Base-by-base conservation (phyloP, 164 flowering plant genomes). In the Nymphaea thermarum region DNA sequence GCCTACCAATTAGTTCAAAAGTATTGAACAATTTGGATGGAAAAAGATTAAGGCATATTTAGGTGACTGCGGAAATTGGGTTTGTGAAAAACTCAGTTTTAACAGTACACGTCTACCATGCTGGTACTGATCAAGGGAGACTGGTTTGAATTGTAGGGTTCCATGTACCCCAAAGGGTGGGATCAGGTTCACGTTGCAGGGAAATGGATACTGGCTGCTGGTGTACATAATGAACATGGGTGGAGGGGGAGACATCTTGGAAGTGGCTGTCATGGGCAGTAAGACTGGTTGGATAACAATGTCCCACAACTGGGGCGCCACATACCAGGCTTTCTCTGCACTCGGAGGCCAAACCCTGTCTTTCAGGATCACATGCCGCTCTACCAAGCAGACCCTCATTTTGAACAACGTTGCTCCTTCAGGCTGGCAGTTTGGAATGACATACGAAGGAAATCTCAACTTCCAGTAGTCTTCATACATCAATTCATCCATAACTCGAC, bases 301-400 rank as follows among this genome's bases (percentile, higher is more conserved):
- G 83, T 73, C 73, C 66, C 96, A 85, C 62, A 91, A 93, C 78
- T 93, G 98, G 98, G 98, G 98, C 6, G 96, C 96, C 64, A 89
- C 98, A 2, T 93, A 85, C 66, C 94, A 89, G 63, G 94, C 96
- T 4, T 90, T 89, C 73, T 77, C 94, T 3, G 72, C 80, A 0
- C 80, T 93, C 2, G 80, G 77, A 5, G 90, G 90, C n/a, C 96
- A 93, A 75, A 6, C 88, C n/a, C 86, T 93, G 17, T 89, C 97
- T 3, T 91, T 93, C 81, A 85, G 65, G 80, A 3, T 91, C 75
- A 80, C 82, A 10, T 89, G 92, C 11, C 81, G 79, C 78, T 77
- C 91, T 3, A 74, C 86, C 36, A 80, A 75, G 42, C 73, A 86
- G 73, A 82, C 85, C 42, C 25, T 89, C n/a, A 59, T 81, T 6